Evolutionary conservation across 805 yeast genomes (phyloP), one percentile per base, ranked within the genome.

Genomic region (Kodamaea neixiangensis): DNA sequence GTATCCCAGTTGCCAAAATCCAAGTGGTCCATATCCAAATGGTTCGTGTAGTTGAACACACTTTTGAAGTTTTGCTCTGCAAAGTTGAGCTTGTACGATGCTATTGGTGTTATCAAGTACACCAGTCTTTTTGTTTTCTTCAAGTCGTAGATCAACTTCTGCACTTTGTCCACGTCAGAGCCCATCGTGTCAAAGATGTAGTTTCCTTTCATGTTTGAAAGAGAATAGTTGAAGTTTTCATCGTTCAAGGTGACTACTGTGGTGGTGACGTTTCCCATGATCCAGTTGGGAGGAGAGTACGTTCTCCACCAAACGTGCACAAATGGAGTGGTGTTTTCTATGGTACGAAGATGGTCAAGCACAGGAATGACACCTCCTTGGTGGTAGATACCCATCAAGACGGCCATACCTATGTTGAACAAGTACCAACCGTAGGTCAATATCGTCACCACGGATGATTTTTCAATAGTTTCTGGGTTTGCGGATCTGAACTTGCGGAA

Each of bases 251-350:
- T 37, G 4, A 61, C 20, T 14, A 57, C 51, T 45, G 34, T 46
- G 19, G 50, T 25, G 2, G 50, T 34, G 0, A 47, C 45, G 48
- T 78, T 58, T 1, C 75, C 76, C 25, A 86, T 69, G 50, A 93
- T 65, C 96, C 97, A 94, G 3, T 89, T 79, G 2, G 99, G 98
- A 0, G 98, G 97, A 3, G 89, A 80, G 59, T 93, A 94, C 0
- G 97, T 90, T 65, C 90, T 83, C 98, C 98, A 93, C 90, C 96
- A 93, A 4, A 93, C 61, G 33, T 81, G 78, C 0, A 81, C 70
- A 0, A 67, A 17, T 13, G 44, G 49, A 29, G 22, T 34, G 7
- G 38, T 29, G 2, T 39, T 34, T 15, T 37, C 11, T 0, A 37
- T 14, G 15, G 42, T 25, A 15, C 67, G 65, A 2, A 82, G 46